phyloP scores from a whole-genome alignment of 495 filamentous ascomycete species.

The Recurvomyces mirabilis region DNA sequence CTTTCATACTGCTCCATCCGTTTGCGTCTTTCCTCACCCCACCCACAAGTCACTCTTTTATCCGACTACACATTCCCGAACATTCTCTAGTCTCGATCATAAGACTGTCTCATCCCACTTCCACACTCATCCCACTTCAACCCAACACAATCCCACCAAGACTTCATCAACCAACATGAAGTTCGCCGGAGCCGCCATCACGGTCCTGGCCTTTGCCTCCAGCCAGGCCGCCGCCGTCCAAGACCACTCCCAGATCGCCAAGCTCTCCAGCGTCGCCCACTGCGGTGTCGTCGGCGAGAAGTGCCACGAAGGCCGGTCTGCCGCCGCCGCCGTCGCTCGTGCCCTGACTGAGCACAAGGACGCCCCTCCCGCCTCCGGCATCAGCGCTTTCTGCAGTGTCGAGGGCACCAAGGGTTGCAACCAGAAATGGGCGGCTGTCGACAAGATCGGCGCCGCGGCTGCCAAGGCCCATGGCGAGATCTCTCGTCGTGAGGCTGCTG shows the following conservation, averaged over 20 bases:
- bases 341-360: slow-evolving; percentile 8
- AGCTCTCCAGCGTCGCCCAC: slow-evolving; percentile 10
- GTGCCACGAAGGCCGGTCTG: neutral
- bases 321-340: slow-evolving; percentile 2
- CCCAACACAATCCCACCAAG: slow-evolving; percentile 1
- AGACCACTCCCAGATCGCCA: neutral
- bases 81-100: neutral
- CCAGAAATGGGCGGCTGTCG: neutral
- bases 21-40: slow-evolving; percentile 9
- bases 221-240: slow-evolving; percentile 16
- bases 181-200: slow-evolving; percentile 7
- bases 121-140: no score
- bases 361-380: neutral
- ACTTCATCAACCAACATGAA: slow-evolving; percentile 15
- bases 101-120: slow-evolving; percentile 9
- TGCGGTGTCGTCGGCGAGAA: slow-evolving; percentile 5
- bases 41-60: slow-evolving; percentile 16
- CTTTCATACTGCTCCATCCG: no score
- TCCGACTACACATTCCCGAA: slow-evolving; percentile 1
- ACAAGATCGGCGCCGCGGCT: slow-evolving; percentile 5
- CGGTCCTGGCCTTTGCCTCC: slow-evolving; percentile 6
- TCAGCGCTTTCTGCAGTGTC: slow-evolving; percentile 6
- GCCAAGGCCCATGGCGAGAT: slow-evolving; percentile 3
- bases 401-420: slow-evolving; percentile 8
- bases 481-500: slow-evolving; percentile 6